Conservation (phyloP, 2,329 filamentous ascomycete species). For the Paraphoma sp. region DNA sequence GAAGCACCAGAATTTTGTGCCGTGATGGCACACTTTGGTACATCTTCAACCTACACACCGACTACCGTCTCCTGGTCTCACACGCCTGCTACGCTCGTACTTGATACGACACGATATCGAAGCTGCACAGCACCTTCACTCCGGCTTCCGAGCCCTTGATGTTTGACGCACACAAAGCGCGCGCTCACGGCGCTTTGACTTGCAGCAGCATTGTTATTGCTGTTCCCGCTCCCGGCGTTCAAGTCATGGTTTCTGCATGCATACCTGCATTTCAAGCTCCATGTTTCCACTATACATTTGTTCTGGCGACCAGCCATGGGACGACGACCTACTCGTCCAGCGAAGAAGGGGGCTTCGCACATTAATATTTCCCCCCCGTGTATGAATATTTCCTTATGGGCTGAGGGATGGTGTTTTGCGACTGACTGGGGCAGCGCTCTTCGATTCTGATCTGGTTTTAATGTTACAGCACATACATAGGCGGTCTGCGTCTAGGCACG, state of each 20-base stretch:
- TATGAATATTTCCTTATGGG: background rate
- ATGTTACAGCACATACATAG: background rate
- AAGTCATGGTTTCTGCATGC: background rate
- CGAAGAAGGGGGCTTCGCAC: background rate
- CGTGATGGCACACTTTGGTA: constrained; percentile 2
- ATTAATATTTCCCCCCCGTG: background rate
- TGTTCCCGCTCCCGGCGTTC: background rate
- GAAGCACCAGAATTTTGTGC: constrained; percentile 3
- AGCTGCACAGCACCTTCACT: background rate
- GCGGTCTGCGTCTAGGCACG: background rate
- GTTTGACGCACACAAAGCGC: background rate
- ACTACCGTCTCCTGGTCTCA: background rate
- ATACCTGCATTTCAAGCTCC: background rate
- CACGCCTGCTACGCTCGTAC: background rate
- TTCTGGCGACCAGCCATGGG: background rate
- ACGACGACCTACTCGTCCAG: background rate
- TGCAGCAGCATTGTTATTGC: no score
- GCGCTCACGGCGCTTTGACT: no score
- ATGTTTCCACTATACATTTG: background rate
- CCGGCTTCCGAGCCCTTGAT: background rate
- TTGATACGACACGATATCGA: background rate
- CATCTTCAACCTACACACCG: background rate
- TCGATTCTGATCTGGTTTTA: background rate
- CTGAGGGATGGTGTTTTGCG: constrained; percentile 1
- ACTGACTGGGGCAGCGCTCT: background rate